These are phyloP conservation scores for Candida labiduridarum DNA, from an alignment of 1,139 yeast species.

Conservation along the genomic window DNA sequence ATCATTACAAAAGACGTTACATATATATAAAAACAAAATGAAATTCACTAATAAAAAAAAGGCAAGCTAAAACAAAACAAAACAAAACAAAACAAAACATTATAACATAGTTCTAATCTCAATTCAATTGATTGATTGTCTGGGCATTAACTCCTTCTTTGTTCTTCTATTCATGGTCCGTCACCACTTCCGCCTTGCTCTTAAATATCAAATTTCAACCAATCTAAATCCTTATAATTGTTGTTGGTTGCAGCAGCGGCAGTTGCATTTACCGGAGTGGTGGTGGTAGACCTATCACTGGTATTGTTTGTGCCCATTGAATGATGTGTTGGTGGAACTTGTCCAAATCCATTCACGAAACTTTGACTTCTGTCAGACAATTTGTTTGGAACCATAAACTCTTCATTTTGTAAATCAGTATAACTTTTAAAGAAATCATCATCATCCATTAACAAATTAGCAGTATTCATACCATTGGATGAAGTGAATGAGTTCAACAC, in stretches of 20 bases:
- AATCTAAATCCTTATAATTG: slow-evolving; percentile 38
- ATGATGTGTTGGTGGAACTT: slow-evolving; percentile 1
- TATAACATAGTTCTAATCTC: not conserved
- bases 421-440: slow-evolving; percentile 16
- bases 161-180: no score
- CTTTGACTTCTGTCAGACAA: not conserved
- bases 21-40: not conserved
- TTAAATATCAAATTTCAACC: slow-evolving; percentile 50
- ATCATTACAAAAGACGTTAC: slow-evolving; percentile 3
- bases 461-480: not conserved
- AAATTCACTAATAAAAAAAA: not conserved
- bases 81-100: no score
- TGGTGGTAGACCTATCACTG: not conserved
- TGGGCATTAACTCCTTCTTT: no score
- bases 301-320: not conserved
- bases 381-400: slow-evolving; percentile 4
- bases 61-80: not conserved
- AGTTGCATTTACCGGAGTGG: not conserved
- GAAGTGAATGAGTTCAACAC: slow-evolving; percentile 3
- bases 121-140: no score
- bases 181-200: no score
- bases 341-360: slow-evolving; percentile 1
- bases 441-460: slow-evolving; percentile 7
- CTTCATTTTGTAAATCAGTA: slow-evolving; percentile 13
- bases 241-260: slow-evolving; percentile 1